Evolutionary conservation across 164 flowering plant genomes (phyloP), one percentile per base, ranked within the genome.

Genomic region (Macadamia integrifolia): DNA sequence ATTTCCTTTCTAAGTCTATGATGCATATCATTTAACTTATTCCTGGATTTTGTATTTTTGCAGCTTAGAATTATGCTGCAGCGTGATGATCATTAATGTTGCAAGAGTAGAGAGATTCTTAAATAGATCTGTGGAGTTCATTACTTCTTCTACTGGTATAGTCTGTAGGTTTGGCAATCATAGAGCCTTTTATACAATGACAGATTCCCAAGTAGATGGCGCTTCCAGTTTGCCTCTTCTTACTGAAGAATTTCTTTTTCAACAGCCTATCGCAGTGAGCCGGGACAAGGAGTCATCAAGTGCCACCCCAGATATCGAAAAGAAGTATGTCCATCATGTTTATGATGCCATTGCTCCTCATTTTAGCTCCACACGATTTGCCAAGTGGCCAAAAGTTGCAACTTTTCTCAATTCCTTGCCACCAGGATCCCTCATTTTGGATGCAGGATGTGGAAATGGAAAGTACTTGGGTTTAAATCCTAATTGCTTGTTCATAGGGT

Each of bases 341-440:
- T 94, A 94, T 74, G 99, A 92, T 79, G 97, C 99, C 56, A 92
- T 94, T 64, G 98, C 98, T 35, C 99, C 97, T 17, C 98, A 94
- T 83, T 94, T 94, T 68, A 94, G 97, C 76, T 79, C 98, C 56
- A 94, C 99, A 31, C 82, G 98, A 42, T 94, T 84, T 70, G 93
- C 99, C 1, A 94, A 92, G 77, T 94, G 99, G 98, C 99, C 97
- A 13, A 92, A 90, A 77, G 97, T 94, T 53, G 85, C 97, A 13
- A 61, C 79, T 0, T 92, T 94, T 78, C 76, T 94, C 68, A 84
- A 76, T 32, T 80, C 97, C 1, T 71, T 94, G 74, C 79, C 82
- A 14, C 62, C 69, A 4, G 96, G 92, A 30, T 88, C 92, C 61
- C 84, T 94, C 32, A 78, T 91, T 12, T 66, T 91, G 71, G 98